Evolutionary conservation across 2,329 filamentous ascomycete species (phyloP).

Genomic region (Apiospora koreana): DNA sequence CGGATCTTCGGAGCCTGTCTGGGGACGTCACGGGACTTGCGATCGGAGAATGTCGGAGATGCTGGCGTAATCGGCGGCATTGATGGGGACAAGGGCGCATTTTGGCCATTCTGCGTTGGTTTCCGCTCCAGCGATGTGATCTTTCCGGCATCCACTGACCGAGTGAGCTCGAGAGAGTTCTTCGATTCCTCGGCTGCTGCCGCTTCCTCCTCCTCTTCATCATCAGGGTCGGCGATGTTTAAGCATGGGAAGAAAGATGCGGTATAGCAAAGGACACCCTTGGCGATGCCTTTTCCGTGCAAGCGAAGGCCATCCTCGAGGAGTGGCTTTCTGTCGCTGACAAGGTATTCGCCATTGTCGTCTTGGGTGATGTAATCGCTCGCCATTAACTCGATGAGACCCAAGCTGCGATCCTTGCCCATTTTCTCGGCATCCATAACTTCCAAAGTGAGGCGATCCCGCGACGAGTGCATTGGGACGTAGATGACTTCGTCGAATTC

Average conservation of each 20-base stretch:
- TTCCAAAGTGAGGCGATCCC: slow-evolving; percentile 84
- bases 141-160: slow-evolving; percentile 44
- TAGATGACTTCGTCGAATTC: slow-evolving; percentile 97
- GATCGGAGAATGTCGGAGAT: slow-evolving; percentile 33
- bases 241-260: slow-evolving; percentile 88
- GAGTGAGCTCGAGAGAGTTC: slow-evolving; percentile 31
- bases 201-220: slow-evolving; percentile 60
- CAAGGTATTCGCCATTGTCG: slow-evolving; percentile 77
- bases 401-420: slow-evolving; percentile 86
- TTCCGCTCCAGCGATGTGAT: slow-evolving; percentile 40
- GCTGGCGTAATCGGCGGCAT: slow-evolving; percentile 44
- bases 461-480: slow-evolving; percentile 80
- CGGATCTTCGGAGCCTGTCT: slow-evolving; percentile 73
- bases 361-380: slow-evolving; percentile 78
- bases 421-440: slow-evolving; percentile 97
- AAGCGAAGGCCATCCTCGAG: slow-evolving; percentile 71
- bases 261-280: slow-evolving; percentile 81
- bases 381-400: slow-evolving; percentile 74
- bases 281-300: slow-evolving; percentile 70
- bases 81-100: slow-evolving; percentile 29
- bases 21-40: slow-evolving; percentile 52
- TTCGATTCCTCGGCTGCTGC: slow-evolving; percentile 43
- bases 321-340: slow-evolving; percentile 73
- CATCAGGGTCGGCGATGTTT: slow-evolving; percentile 85
- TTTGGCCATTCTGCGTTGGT: slow-evolving; percentile 25